Evolutionary conservation across 495 filamentous ascomycete genomes (phyloP).

Genomic region (Cercophora sp.): DNA sequence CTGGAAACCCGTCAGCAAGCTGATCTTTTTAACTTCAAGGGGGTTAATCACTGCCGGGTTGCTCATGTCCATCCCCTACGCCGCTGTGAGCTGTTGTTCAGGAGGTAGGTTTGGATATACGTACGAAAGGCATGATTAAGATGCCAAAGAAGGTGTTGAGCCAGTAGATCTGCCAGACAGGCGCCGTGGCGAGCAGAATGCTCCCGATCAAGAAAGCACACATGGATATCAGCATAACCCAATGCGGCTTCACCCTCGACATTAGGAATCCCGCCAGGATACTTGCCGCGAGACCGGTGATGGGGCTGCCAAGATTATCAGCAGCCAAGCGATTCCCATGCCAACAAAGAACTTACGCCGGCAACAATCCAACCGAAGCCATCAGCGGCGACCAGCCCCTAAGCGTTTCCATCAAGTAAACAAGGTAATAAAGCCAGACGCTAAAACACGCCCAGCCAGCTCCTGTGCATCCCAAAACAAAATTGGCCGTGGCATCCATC

Average conservation of each 20-base stretch:
- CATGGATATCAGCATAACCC: conserved; percentile 51
- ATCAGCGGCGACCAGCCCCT: conserved; percentile 44
- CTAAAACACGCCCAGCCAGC: conserved; percentile 59
- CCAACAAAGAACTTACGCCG: too few relatives aligned
- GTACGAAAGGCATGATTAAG: conserved; percentile 52
- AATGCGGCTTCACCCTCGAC: conserved; percentile 38
- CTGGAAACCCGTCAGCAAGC: conserved; percentile 11
- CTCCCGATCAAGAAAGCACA: conserved; percentile 45
- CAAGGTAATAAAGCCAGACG: conserved; percentile 56
- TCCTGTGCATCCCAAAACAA: conserved; percentile 52
- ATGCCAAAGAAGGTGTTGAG: conserved; percentile 53
- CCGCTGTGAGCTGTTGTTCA: too few relatives aligned
- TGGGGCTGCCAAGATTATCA: too few relatives aligned
- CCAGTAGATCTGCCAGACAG: conserved; percentile 55
- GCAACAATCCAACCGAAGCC: conserved; percentile 34
- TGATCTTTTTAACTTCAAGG: not conserved
- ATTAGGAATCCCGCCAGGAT: conserved; percentile 44
- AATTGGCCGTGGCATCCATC: conserved; percentile 45
- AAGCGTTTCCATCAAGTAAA: conserved; percentile 48
- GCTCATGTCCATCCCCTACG: conserved; percentile 44
- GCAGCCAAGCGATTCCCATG: too few relatives aligned
- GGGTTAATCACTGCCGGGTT: conserved; percentile 22
- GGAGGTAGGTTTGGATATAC: too few relatives aligned
- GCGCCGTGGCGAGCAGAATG: conserved; percentile 44
- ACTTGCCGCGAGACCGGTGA: conserved; percentile 33